Percentiles rank a stretch among this genome's conserved stretches.
Conservation (phyloP, 805 yeast species). For the Suhomyces prunicola region DNA sequence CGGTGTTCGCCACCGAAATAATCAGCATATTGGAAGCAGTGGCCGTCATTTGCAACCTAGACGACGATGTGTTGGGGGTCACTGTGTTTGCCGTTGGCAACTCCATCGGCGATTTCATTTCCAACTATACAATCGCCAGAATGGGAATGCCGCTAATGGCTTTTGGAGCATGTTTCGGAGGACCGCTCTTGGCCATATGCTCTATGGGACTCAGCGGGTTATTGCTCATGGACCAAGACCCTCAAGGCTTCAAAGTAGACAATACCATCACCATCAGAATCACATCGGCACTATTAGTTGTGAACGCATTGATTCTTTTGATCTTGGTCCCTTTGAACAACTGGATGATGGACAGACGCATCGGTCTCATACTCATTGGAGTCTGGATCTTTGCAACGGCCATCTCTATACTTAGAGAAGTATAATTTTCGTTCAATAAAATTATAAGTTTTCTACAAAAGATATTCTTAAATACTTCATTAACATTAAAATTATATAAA, state of each 20-base stretch:
- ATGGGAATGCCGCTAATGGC: slow-evolving; percentile 89
- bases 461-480: no score
- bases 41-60: slow-evolving; percentile 56
- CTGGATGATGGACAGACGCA: slow-evolving; percentile 34
- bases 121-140: slow-evolving; percentile 74
- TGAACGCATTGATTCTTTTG: slow-evolving; percentile 20
- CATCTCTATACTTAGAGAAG: slow-evolving; percentile 24
- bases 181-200: slow-evolving; percentile 77
- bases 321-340: slow-evolving; percentile 15
- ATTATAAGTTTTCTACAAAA: no score
- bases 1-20: slow-evolving; percentile 66
- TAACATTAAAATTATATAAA: background rate
- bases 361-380: slow-evolving; percentile 29
- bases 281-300: slow-evolving; percentile 18
- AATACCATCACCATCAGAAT: slow-evolving; percentile 19
- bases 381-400: slow-evolving; percentile 30
- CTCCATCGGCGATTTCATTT: slow-evolving; percentile 84
- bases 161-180: slow-evolving; percentile 92
- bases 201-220: slow-evolving; percentile 81
- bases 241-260: slow-evolving; percentile 14
- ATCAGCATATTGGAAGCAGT: slow-evolving; percentile 61
- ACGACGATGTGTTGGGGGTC: slow-evolving; percentile 80
- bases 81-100: slow-evolving; percentile 92
- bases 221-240: slow-evolving; percentile 8
- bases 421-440: no score